phyloP scores from a whole-genome alignment of 495 filamentous ascomycete genomes.

The Neurospora sp. region DNA sequence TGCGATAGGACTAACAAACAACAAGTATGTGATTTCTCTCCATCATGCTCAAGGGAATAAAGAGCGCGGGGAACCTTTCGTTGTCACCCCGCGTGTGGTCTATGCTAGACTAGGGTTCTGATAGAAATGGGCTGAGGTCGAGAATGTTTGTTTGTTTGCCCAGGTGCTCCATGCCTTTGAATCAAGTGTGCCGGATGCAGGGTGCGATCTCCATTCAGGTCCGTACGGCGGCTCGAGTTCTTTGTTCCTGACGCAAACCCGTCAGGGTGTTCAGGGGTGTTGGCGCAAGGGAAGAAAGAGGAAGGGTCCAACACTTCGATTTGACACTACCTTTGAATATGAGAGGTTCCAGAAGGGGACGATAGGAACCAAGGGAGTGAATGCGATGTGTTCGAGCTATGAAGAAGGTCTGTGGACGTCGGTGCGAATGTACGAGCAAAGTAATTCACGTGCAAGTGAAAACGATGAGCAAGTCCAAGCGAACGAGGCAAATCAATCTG shows the following conservation, averaged over 20 bases:
- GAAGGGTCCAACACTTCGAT: not conserved
- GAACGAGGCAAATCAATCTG: not conserved
- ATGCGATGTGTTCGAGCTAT: not conserved
- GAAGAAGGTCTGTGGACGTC: not conserved
- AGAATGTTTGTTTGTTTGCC: too few species aligned
- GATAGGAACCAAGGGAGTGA: not conserved
- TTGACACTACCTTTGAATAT: not conserved
- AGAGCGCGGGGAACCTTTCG: too few species aligned
- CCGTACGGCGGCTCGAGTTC: not conserved
- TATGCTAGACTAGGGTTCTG: too few species aligned
- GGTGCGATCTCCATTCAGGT: not conserved
- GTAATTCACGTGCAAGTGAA: not conserved
- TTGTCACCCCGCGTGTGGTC: too few species aligned
- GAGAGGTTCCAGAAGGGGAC: not conserved
- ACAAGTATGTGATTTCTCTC: too few species aligned
- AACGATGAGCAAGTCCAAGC: not conserved
- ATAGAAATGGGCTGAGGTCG: too few species aligned
- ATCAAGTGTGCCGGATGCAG: not conserved
- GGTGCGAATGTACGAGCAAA: not conserved
- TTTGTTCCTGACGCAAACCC: not conserved
- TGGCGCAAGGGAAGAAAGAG: not conserved
- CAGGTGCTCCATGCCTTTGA: not conserved
- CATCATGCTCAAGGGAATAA: too few species aligned
- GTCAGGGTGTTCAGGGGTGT: not conserved
- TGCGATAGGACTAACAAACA: too few species aligned